phyloP scores from a whole-genome alignment of 257 asterid species.

The Galeopsis tetrahit region DNA sequence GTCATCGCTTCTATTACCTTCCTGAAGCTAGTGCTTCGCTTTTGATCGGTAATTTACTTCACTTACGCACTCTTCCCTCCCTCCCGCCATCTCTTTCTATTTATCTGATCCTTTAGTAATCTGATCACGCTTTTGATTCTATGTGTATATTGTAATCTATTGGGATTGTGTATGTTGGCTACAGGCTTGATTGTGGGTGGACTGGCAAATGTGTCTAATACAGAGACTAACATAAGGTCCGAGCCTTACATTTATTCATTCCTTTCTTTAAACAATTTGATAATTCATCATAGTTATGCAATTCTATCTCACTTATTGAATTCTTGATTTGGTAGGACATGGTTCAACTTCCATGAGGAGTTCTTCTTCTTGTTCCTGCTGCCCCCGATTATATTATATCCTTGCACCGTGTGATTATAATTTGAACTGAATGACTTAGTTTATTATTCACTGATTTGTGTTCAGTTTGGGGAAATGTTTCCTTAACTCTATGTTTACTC shows the following conservation, averaged over 20 bases:
- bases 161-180: slow-evolving; percentile 34
- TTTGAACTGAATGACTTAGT: slow-evolving; percentile 16
- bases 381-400: slow-evolving; percentile 99
- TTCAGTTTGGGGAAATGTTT: slow-evolving; percentile 36
- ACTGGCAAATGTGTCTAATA: slow-evolving; percentile 84
- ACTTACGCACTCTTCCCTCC: not conserved
- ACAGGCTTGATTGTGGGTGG: slow-evolving; percentile 94
- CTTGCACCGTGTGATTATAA: slow-evolving; percentile 37
- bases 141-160: slow-evolving; percentile 21
- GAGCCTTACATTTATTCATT: slow-evolving; percentile 9
- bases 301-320: slow-evolving; percentile 9
- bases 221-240: slow-evolving; percentile 87
- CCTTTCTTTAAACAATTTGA: slow-evolving; percentile 6
- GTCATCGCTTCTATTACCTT: slow-evolving; percentile 88
- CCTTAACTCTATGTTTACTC: slow-evolving; percentile 78
- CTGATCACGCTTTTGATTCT: slow-evolving; percentile 20
- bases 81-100: not conserved
- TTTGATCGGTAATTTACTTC: slow-evolving; percentile 65
- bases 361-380: slow-evolving; percentile 93
- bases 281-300: slow-evolving; percentile 11
- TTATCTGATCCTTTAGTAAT: slow-evolving; percentile 18
- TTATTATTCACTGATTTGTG: slow-evolving; percentile 20
- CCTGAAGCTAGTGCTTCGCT: slow-evolving; percentile 99
- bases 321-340: slow-evolving; percentile 65
- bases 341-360: slow-evolving; percentile 99